Conservation (phyloP, 2,329 filamentous ascomycete genomes). For the Endoconidiophora laricicola region DNA sequence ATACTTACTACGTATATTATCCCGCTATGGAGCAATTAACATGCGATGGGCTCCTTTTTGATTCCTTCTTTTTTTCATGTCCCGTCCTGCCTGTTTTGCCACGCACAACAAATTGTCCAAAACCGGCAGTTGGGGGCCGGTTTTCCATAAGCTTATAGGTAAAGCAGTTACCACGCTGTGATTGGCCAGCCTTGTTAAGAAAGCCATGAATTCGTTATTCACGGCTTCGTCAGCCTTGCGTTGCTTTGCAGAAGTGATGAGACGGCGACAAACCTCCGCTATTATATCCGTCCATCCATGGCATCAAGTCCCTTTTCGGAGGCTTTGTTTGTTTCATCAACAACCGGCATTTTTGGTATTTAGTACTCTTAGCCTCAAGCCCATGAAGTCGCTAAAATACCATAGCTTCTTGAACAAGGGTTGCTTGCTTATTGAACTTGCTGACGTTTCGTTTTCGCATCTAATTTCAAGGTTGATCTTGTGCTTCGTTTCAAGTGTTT, state of each 20-base stretch:
- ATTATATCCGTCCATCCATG: too few relatives aligned
- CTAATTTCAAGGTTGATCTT: too few relatives aligned
- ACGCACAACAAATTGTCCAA: too few relatives aligned
- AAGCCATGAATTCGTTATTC: not conserved
- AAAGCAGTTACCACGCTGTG: not conserved
- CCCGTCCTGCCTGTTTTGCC: too few relatives aligned
- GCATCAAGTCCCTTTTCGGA: too few relatives aligned
- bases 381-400: not conserved
- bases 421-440: not conserved
- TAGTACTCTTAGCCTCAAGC: not conserved
- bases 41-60: not conserved
- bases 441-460: too few relatives aligned
- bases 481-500: too few relatives aligned
- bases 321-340: too few relatives aligned
- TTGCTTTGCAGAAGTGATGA: too few relatives aligned
- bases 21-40: not conserved
- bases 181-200: not conserved
- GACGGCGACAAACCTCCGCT: too few relatives aligned
- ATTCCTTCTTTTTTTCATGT: not conserved
- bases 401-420: not conserved
- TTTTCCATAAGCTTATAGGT: too few relatives aligned
- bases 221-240: not conserved
- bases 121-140: too few relatives aligned
- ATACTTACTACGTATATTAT: not conserved
- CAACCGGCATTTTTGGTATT: not conserved